phyloP scores from a whole-genome alignment of 179 eudicot genomes.

The Spinacia oleracea region DNA sequence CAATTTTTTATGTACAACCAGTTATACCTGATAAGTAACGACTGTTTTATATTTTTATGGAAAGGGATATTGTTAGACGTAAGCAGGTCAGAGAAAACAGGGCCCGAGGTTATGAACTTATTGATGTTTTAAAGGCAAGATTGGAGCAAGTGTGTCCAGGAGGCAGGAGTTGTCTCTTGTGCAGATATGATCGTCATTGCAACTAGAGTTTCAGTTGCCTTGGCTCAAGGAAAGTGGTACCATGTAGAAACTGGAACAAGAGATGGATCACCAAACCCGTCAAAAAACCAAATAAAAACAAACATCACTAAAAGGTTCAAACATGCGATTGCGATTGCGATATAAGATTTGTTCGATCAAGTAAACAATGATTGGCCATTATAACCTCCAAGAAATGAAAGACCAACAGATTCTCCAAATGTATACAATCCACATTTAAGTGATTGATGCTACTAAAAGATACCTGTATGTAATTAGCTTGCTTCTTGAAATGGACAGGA shows the following conservation, averaged over 20 bases:
- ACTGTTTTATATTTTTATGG: neutral
- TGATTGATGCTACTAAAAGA: neutral
- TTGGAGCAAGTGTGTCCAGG: slow-evolving; percentile 48
- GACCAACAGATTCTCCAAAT: neutral
- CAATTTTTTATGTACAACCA: no score
- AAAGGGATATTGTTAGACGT: slow-evolving; percentile 48
- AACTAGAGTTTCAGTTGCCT: slow-evolving; percentile 45
- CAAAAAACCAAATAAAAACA: no score
- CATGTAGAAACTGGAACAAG: slow-evolving; percentile 51
- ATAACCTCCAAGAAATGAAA: neutral
- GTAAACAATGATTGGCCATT: neutral
- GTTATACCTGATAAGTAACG: neutral
- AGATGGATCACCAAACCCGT: no score
- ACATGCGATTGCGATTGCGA: no score
- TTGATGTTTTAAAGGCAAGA: slow-evolving; percentile 43
- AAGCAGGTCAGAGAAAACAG: slow-evolving; percentile 40
- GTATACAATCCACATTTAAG: neutral
- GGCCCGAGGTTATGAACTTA: slow-evolving; percentile 46
- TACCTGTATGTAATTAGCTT: neutral
- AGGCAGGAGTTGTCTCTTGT: slow-evolving; percentile 61
- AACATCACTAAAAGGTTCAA: no score
- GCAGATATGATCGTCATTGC: slow-evolving; percentile 58
- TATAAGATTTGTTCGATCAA: no score
- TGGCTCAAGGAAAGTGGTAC: slow-evolving; percentile 45
- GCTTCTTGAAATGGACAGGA: slow-evolving; percentile 4